Evolutionary conservation across 306 rosid species (phyloP).

Genomic region (Corylus heterophylla): DNA sequence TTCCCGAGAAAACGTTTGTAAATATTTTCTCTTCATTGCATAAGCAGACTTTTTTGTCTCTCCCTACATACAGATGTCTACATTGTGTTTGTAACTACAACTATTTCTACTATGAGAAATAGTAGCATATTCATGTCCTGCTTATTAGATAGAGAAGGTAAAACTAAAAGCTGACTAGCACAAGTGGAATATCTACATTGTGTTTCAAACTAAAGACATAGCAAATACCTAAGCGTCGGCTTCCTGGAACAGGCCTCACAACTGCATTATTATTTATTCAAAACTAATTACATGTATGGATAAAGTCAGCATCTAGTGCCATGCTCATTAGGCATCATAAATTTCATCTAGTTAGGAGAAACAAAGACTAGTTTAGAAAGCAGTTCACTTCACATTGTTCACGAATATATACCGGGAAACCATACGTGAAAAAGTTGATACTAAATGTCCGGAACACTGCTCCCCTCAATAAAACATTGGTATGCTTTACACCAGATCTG

Average conservation of each 20-base stretch:
- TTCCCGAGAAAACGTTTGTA: too few relatives aligned
- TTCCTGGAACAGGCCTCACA: neutral
- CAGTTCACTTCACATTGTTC: conserved; percentile 36
- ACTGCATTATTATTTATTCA: conserved; percentile 5
- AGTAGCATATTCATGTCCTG: neutral
- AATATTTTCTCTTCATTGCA: neutral
- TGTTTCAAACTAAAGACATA: conserved; percentile 2
- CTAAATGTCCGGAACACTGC: conserved; percentile 89
- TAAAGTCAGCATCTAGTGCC: conserved; percentile 4
- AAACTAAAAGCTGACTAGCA: neutral
- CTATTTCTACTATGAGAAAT: too few relatives aligned
- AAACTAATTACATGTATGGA: conserved; percentile 5
- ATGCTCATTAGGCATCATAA: neutral
- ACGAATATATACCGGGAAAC: conserved; percentile 92
- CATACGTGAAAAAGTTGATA: conserved; percentile 98
- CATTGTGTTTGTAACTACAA: neutral
- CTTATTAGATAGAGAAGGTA: neutral
- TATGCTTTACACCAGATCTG: conserved; percentile 95
- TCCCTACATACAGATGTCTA: too few relatives aligned
- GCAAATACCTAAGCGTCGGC: neutral
- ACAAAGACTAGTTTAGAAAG: neutral
- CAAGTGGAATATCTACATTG: neutral
- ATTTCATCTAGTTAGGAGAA: conserved; percentile 2
- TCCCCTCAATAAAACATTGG: conserved; percentile 82
- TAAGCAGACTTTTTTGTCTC: too few relatives aligned